Conservation (phyloP, 768 basidiomycete genomes). For the Boletus tomentosulus region DNA sequence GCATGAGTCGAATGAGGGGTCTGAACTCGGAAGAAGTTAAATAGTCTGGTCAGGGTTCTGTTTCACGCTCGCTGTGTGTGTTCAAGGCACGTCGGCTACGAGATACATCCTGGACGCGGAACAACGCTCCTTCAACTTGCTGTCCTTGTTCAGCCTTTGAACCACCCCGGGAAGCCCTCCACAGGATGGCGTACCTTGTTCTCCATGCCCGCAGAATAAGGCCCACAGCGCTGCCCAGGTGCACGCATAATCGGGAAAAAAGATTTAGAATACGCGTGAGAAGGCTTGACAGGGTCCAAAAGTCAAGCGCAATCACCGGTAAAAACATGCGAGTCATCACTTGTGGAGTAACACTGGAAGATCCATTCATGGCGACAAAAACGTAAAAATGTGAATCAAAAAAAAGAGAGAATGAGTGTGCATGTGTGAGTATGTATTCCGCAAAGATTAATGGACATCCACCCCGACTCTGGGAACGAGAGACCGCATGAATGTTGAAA, state of each 20-base stretch:
- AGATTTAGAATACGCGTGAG: constrained; percentile 12
- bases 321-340: neutral
- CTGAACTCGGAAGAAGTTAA: neutral
- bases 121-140: no score
- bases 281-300: neutral
- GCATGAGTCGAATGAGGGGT: constrained; percentile 28
- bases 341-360: constrained; percentile 2
- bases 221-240: neutral
- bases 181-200: constrained; percentile 14
- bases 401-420: constrained; percentile 22
- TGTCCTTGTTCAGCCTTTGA: neutral
- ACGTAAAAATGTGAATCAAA: neutral
- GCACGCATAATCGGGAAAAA: constrained; percentile 11
- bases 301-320: neutral
- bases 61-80: constrained; percentile 3
- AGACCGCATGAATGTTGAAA: constrained; percentile 4
- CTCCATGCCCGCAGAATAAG: constrained; percentile 3
- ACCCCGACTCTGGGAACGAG: constrained; percentile 11
- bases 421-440: constrained; percentile 28
- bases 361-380: constrained; percentile 13
- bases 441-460: constrained; percentile 12
- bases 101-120: neutral
- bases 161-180: neutral
- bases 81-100: constrained; percentile 26
- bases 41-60: neutral